These are phyloP conservation scores for Talaromyces albobiverticillius DNA, from an alignment of 2,329 filamentous ascomycete species.

Conservation along the genomic window DNA sequence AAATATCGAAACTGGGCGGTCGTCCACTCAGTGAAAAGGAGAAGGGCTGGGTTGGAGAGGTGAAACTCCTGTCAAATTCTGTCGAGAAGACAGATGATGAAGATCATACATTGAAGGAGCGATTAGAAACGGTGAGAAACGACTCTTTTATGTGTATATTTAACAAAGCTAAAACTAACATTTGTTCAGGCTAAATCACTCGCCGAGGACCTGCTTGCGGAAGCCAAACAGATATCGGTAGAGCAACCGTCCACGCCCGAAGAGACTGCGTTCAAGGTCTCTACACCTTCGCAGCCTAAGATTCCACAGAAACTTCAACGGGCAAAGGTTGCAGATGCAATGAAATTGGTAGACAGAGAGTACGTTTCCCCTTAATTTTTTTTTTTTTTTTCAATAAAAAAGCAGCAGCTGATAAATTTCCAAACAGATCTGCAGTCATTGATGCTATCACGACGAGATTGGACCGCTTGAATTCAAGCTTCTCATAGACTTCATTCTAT, in stretches of 20 bases:
- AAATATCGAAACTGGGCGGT: slow-evolving; percentile 41
- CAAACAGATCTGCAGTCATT: slow-evolving; percentile 39
- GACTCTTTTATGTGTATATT: background rate
- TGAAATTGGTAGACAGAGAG: slow-evolving; percentile 51
- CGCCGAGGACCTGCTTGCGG: slow-evolving; percentile 33
- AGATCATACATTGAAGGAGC: slow-evolving; percentile 29
- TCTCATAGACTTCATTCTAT: slow-evolving; percentile 17
- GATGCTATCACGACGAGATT: slow-evolving; percentile 42
- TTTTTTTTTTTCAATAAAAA: background rate
- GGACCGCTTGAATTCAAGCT: slow-evolving; percentile 36
- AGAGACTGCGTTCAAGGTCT: slow-evolving; percentile 15
- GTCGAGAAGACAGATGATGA: slow-evolving; percentile 28
- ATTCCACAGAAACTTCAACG: slow-evolving; percentile 44
- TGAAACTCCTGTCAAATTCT: slow-evolving; percentile 37
- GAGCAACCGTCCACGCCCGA: slow-evolving; percentile 28
- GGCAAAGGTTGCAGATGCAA: slow-evolving; percentile 46
- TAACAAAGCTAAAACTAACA: slow-evolving; percentile 17
- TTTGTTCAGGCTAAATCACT: slow-evolving; percentile 38
- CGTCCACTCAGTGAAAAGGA: slow-evolving; percentile 47
- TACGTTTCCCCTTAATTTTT: slow-evolving; percentile 22
- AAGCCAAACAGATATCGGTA: slow-evolving; percentile 33
- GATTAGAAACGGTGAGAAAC: slow-evolving; percentile 40
- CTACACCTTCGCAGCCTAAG: slow-evolving; percentile 26
- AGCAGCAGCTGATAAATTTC: background rate
- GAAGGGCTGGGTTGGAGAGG: slow-evolving; percentile 43